phyloP scores from a whole-genome alignment of 2,329 filamentous ascomycete species.

The Epichloe sp. region DNA sequence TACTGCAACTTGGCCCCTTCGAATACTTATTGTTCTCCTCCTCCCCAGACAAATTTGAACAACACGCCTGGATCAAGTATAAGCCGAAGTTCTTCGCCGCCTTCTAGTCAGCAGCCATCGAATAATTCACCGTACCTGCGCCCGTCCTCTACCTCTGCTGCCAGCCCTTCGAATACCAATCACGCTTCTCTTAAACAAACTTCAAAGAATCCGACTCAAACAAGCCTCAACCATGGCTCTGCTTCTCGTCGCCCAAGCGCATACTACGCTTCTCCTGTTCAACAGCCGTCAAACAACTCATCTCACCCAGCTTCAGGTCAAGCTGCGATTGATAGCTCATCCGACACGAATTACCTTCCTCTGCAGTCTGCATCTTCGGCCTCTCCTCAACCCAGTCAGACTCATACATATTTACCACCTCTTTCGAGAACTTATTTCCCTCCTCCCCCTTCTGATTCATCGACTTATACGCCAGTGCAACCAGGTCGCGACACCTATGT shows the following conservation, averaged over 20 bases:
- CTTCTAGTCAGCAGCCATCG: neutral
- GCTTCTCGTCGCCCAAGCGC: too few species aligned
- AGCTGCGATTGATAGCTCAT: neutral
- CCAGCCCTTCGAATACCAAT: neutral
- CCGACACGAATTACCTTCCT: neutral
- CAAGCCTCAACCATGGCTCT: too few species aligned
- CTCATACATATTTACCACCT: neutral
- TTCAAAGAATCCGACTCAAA: too few species aligned
- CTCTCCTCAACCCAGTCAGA: neutral
- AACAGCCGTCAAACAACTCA: too few species aligned
- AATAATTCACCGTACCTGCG: neutral
- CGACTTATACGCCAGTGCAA: neutral
- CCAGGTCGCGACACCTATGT: neutral
- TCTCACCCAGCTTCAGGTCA: too few species aligned
- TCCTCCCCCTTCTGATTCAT: neutral
- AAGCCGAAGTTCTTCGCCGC: neutral
- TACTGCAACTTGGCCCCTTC: too few species aligned
- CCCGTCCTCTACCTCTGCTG: neutral
- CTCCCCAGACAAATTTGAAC: too few species aligned
- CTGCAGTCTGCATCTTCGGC: neutral
- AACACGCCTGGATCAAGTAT: too few species aligned
- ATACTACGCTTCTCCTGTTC: too few species aligned
- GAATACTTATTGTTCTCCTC: too few species aligned
- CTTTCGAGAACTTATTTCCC: neutral
- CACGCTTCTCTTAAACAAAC: too few species aligned